A percentile compares a stretch with the other conserved stretches of the same genome.
phyloP scores from a whole-genome alignment of 805 yeast species.

The Spathaspora passalidarum region DNA sequence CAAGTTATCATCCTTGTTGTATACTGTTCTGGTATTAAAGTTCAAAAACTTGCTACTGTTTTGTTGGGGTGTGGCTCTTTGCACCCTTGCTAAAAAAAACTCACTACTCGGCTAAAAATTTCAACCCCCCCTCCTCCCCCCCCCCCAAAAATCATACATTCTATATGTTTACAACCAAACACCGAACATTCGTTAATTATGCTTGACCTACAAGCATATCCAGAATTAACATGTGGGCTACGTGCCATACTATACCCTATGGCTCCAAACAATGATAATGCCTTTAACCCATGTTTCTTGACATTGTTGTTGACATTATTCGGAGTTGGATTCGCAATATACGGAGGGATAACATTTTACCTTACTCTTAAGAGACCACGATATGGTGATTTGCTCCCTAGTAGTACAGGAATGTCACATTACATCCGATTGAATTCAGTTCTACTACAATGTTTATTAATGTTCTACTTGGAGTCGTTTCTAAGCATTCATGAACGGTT shows the following conservation, averaged over 20 bases:
- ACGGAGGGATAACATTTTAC: constrained; percentile 4
- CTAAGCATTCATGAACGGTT: constrained; percentile 18
- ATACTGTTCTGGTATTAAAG: no score
- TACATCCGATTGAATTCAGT: constrained; percentile 19
- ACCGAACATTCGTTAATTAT: neutral
- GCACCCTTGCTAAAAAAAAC: no score
- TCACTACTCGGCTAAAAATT: no score
- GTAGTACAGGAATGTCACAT: constrained; percentile 24
- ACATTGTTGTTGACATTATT: constrained; percentile 12
- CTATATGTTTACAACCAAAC: no score
- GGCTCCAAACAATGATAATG: constrained; percentile 24
- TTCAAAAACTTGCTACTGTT: no score
- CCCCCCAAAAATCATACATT: no score
- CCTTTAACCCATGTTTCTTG: constrained; percentile 35
- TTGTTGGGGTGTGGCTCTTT: no score
- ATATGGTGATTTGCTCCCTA: constrained; percentile 18
- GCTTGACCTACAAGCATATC: constrained; percentile 1
- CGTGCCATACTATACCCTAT: constrained; percentile 16
- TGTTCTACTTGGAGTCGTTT: constrained; percentile 12
- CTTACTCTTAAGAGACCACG: neutral
- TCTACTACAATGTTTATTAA: constrained; percentile 14
- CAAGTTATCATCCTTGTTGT: no score
- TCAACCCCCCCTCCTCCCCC: no score
- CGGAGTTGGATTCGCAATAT: constrained; percentile 6
- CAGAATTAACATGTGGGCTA: constrained; percentile 10